phyloP scores from a whole-genome alignment of 768 basidiomycete genomes.

The Pleurotus tuber-regium region DNA sequence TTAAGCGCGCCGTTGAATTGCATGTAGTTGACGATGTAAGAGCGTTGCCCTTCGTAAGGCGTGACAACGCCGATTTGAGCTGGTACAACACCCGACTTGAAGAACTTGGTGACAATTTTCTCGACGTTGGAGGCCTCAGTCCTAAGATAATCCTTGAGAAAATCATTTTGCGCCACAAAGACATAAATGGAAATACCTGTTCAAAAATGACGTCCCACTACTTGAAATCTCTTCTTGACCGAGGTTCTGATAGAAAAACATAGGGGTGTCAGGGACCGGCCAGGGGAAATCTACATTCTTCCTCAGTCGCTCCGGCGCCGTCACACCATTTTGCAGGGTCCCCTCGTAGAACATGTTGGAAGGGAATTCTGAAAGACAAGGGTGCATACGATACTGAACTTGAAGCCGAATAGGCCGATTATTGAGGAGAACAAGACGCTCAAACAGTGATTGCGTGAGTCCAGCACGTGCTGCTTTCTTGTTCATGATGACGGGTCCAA shows the following conservation, averaged over 20 bases:
- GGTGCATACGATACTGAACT: conserved; percentile 99
- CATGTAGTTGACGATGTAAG: conserved; percentile 99
- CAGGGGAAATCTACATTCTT: conserved; percentile 99
- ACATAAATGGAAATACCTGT: conserved; percentile 53
- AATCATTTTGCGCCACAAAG: conserved; percentile 13
- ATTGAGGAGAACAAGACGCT: conserved; percentile 90
- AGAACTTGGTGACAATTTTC: conserved; percentile 99
- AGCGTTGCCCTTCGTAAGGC: conserved; percentile 97
- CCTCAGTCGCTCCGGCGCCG: conserved; percentile 93
- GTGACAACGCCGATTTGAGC: conserved; percentile 97
- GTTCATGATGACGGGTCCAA: conserved; percentile 99
- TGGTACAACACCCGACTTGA: conserved; percentile 97
- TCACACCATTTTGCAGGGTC: conserved; percentile 97
- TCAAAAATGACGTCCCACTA: conserved; percentile 97
- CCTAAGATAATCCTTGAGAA: conserved; percentile 35
- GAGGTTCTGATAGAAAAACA: conserved; percentile 99
- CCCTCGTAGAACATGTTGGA: conserved; percentile 99
- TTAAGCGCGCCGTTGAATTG: conserved; percentile 99
- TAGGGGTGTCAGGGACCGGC: conserved; percentile 95
- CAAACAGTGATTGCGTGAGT: conserved; percentile 96
- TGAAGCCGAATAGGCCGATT: conserved; percentile 98
- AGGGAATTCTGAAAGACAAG: conserved; percentile 97
- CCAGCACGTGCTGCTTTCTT: conserved; percentile 99
- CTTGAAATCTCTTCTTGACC: conserved; percentile 99
- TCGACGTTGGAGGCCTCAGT: conserved; percentile 99